These are phyloP conservation scores for Tetrapisispora phaffii DNA, from an alignment of 805 yeast genomes.

Conservation along the genomic window DNA sequence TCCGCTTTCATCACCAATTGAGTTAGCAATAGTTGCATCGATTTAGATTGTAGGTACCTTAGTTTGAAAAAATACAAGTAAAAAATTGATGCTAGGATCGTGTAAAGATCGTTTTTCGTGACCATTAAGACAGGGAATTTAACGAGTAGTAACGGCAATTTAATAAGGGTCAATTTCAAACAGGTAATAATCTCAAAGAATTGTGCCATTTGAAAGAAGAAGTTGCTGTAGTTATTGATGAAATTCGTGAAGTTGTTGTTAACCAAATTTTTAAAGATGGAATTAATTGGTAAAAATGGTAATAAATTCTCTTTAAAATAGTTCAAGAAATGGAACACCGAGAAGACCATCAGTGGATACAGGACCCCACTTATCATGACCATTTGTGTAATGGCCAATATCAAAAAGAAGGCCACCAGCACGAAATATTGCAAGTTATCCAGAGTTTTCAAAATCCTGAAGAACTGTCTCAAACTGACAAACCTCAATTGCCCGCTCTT, in stretches of 20 bases:
- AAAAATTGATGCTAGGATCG: constrained; percentile 33
- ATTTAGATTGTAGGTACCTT: constrained; percentile 47
- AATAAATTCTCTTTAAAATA: constrained; percentile 47
- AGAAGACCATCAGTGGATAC: constrained; percentile 53
- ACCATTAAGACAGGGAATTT: constrained; percentile 13
- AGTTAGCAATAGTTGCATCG: constrained; percentile 41
- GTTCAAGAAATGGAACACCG: constrained; percentile 53
- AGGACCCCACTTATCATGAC: constrained; percentile 38
- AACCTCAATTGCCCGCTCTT: constrained; percentile 31
- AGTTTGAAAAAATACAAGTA: constrained; percentile 49
- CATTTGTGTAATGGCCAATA: constrained; percentile 35
- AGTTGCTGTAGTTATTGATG: constrained; percentile 34
- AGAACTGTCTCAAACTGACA: constrained; percentile 28
- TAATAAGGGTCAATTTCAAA: constrained; percentile 33
- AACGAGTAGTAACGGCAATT: constrained; percentile 19
- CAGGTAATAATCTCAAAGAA: constrained; percentile 38
- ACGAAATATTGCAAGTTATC: constrained; percentile 58
- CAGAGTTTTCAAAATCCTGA: constrained; percentile 25
- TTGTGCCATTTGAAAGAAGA: constrained; percentile 37
- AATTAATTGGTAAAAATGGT: constrained; percentile 37
- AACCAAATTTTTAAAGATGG: constrained; percentile 19
- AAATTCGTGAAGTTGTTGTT: constrained; percentile 27
- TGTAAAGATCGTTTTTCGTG: constrained; percentile 24
- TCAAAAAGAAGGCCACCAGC: constrained; percentile 33
- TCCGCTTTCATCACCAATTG: constrained; percentile 38